Base-by-base conservation (phyloP, 371 early-diverging fungal species). In the Saksenaea oblongispora region DNA sequence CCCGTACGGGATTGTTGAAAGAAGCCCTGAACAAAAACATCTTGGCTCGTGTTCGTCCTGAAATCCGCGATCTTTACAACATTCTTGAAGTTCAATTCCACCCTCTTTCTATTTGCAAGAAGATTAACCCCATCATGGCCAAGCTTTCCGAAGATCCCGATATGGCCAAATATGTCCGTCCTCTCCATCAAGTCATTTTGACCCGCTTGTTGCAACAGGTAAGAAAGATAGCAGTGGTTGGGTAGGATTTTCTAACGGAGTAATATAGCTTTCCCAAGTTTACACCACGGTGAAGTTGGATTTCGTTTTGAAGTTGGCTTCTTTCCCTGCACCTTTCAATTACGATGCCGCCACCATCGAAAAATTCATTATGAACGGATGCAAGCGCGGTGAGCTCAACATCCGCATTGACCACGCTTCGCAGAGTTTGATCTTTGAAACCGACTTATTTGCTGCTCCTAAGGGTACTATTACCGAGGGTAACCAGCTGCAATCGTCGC, bases 51-150 rank as follows among this genome's bases (percentile, higher is more conserved):
- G 96, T 95, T 51, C 87, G 91, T 47, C 93, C 95, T 24, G 96
- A 95, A 75, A 85, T 97, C 61, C 89, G 91, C 37, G 93, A 95
- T 27, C 83, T 98, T 41, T 96, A 95, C 88, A 89, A 95, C 76
- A 89, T 94, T 34, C 87, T 98, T 57, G 98, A 97, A 82, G 93
- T 93, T 69, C 92, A 96, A 73, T 98, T 98, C 92, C 97, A 98
- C 65, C 99, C 99, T 59, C 86, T 98, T 59, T 93, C 96, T 35
- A 95, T 98, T 72, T 94, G 96, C 89, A 91, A 94, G 79, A 93
- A 92, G 87, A 91, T 98, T 69, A 90, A 91, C 58, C 98, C 94
- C 27, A 87, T 91, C 64, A 84, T 94, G 80, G 69, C 82, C 57
- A 83, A 88, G 59, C 79, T 95, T 31, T 82, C 91, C 56, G 84